These are phyloP conservation scores for Blastomyces percursus DNA, from an alignment of 2,329 filamentous ascomycete genomes.

Conservation along the genomic window DNA sequence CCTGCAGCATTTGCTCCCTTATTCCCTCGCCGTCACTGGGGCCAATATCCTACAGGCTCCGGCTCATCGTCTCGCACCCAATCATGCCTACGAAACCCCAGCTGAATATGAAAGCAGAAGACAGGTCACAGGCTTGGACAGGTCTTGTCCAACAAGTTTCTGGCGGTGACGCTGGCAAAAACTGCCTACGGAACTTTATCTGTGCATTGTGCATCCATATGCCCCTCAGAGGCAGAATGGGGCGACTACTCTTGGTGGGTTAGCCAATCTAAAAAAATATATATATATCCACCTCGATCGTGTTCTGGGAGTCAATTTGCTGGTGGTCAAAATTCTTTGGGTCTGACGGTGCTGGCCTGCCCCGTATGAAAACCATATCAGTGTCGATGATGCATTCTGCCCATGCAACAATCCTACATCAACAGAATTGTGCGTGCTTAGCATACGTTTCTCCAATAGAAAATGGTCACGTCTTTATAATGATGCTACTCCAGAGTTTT, in stretches of 20 bases:
- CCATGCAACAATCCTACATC: conserved; percentile 1
- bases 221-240: conserved; percentile 2
- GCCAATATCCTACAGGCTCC: not conserved
- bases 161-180: not conserved
- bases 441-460: not conserved
- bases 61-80: conserved; percentile 2
- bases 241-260: not conserved
- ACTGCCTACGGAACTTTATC: not conserved
- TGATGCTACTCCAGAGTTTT: conserved; percentile 1
- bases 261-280: not conserved
- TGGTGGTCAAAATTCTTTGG: not conserved
- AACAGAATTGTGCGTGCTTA: not conserved
- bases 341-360: not conserved
- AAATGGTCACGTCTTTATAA: conserved; percentile 2
- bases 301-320: not conserved
- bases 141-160: not conserved
- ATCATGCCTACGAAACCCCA: not conserved
- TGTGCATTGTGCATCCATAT: not conserved
- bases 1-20: not conserved
- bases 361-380: not conserved
- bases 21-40: not conserved
- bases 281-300: not conserved
- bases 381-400: not conserved
- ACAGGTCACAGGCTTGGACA: not conserved
- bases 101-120: not conserved